Evolutionary conservation across 2,329 filamentous ascomycete species (phyloP).

Genomic region (Exophiala sideris): DNA sequence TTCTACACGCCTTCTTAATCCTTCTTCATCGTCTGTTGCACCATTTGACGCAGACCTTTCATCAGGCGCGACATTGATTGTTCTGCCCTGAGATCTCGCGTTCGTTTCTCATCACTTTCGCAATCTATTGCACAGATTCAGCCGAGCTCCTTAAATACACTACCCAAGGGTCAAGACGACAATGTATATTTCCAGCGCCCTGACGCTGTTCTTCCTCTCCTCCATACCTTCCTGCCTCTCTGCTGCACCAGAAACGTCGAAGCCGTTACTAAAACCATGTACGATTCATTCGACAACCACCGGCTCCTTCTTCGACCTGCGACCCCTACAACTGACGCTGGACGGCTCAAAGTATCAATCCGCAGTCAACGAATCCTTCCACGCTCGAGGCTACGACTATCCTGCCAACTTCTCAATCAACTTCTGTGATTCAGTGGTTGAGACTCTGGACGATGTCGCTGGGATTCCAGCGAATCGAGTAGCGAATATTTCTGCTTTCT

Average conservation of each 20-base stretch:
- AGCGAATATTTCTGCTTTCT: slow-evolving; percentile 50
- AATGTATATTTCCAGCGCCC: slow-evolving; percentile 20
- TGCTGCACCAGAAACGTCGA: slow-evolving; percentile 40
- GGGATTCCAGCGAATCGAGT: slow-evolving; percentile 41
- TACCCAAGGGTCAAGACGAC: not conserved
- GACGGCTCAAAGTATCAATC: slow-evolving; percentile 45
- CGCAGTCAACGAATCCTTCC: slow-evolving; percentile 47
- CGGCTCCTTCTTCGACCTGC: slow-evolving; percentile 63
- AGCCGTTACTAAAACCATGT: slow-evolving; percentile 52
- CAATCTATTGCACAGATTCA: too few species aligned
- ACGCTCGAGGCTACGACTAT: slow-evolving; percentile 49
- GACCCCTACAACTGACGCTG: slow-evolving; percentile 41
- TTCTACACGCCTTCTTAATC: too few species aligned
- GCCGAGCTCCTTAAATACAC: too few species aligned
- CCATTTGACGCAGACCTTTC: too few species aligned
- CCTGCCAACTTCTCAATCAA: slow-evolving; percentile 51
- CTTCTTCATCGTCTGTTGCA: too few species aligned
- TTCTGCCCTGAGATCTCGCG: not conserved
- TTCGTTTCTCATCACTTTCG: not conserved
- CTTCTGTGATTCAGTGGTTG: slow-evolving; percentile 49
- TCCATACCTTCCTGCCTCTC: slow-evolving; percentile 32
- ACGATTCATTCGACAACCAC: slow-evolving; percentile 61
- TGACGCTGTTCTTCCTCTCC: slow-evolving; percentile 34
- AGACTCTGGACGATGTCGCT: slow-evolving; percentile 45
- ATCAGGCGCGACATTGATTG: too few species aligned